These are phyloP conservation scores for Sporothrix luriei DNA, from an alignment of 2,329 filamentous ascomycete genomes.

Conservation along the genomic window DNA sequence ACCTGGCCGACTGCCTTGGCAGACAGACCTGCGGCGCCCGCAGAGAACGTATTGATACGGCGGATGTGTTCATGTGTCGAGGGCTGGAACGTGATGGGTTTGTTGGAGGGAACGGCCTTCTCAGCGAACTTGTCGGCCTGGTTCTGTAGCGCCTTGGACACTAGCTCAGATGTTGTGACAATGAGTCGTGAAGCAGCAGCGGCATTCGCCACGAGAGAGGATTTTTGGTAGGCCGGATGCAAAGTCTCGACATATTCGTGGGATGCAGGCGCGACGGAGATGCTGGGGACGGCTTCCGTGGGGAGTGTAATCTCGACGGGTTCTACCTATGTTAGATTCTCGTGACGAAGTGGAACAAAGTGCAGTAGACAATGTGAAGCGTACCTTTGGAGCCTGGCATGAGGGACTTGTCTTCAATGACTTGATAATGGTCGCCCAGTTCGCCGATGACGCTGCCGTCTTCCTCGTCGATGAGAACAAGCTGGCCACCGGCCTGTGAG, in stretches of 20 bases:
- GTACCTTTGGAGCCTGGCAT: conserved; percentile 88
- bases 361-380: too few relatives aligned
- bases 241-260: conserved; percentile 74
- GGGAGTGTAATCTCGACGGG: conserved; percentile 80
- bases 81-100: conserved; percentile 85
- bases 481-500: conserved; percentile 66
- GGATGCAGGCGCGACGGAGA: conserved; percentile 66
- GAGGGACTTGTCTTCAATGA: conserved; percentile 71
- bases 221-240: conserved; percentile 91
- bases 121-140: conserved; percentile 80
- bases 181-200: conserved; percentile 87
- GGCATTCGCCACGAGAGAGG: conserved; percentile 81
- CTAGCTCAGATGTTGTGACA: conserved; percentile 79
- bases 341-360: not conserved
- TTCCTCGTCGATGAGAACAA: conserved; percentile 93
- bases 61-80: conserved; percentile 82
- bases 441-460: conserved; percentile 95
- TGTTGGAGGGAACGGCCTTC: conserved; percentile 73
- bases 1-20: conserved; percentile 86
- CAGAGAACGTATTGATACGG: conserved; percentile 85
- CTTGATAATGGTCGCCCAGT: conserved; percentile 36
- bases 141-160: conserved; percentile 74
- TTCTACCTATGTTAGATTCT: conserved; percentile 51
- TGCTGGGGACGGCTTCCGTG: conserved; percentile 64
- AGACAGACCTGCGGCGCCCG: conserved; percentile 75